These are phyloP conservation scores for Nitzschia putrida DNA, from an alignment of 108 stramenopile species.

Conservation along the genomic window DNA sequence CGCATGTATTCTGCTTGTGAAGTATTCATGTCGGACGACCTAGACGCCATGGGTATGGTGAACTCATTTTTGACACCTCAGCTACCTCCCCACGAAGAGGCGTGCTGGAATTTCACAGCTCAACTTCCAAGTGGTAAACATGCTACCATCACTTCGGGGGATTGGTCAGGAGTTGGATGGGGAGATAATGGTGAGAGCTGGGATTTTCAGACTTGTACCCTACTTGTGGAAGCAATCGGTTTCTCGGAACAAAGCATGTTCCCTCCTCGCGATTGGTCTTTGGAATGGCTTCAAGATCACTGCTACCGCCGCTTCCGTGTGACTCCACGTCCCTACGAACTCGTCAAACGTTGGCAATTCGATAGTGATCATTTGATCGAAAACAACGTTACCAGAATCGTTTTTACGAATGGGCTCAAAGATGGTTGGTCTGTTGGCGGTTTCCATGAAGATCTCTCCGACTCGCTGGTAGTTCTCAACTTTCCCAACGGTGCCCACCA, in stretches of 20 bases:
- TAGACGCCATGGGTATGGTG: slow-evolving; percentile 25
- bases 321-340: slow-evolving; percentile 52
- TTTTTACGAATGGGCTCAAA: slow-evolving; percentile 85
- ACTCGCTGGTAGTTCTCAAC: slow-evolving; percentile 70
- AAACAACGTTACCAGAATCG: slow-evolving; percentile 50
- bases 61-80: slow-evolving; percentile 18
- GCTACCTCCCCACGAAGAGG: slow-evolving; percentile 18
- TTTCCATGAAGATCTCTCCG: slow-evolving; percentile 59
- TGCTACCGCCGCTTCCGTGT: slow-evolving; percentile 74
- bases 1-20: slow-evolving; percentile 58
- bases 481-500: slow-evolving; percentile 88
- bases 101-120: slow-evolving; percentile 62
- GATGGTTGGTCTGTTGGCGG: slow-evolving; percentile 57
- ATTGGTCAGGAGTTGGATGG: slow-evolving; percentile 86
- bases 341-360: slow-evolving; percentile 56
- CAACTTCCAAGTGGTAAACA: slow-evolving; percentile 70
- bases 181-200: slow-evolving; percentile 72
- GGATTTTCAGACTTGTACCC: slow-evolving; percentile 60
- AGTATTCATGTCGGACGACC: slow-evolving; percentile 37
- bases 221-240: slow-evolving; percentile 65
- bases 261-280: slow-evolving; percentile 60
- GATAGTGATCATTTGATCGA: slow-evolving; percentile 53
- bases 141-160: slow-evolving; percentile 69
- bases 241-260: slow-evolving; percentile 72
- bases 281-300: slow-evolving; percentile 52